These are phyloP conservation scores for Vanilla planifolia DNA, from an alignment of 106 monocot genomes.

Conservation along the genomic window DNA sequence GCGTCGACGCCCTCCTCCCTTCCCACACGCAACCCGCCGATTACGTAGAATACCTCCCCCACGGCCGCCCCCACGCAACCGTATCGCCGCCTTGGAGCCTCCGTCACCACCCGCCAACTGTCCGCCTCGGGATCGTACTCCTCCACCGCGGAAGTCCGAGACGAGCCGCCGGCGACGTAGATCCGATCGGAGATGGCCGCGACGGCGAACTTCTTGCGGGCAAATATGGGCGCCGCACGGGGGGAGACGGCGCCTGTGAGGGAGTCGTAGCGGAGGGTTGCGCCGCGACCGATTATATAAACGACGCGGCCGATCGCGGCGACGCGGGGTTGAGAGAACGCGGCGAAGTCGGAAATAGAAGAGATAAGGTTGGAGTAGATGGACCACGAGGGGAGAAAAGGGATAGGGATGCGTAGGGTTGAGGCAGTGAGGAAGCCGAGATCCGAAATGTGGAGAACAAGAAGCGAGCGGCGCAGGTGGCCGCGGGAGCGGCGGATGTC, in stretches of 20 bases:
- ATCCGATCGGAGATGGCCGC: slow-evolving; percentile 33
- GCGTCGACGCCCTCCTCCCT: slow-evolving; percentile 7
- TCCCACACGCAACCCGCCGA: slow-evolving; percentile 33
- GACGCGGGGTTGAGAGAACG: slow-evolving; percentile 14
- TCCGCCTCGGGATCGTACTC: slow-evolving; percentile 48
- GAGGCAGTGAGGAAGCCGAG: slow-evolving; percentile 7
- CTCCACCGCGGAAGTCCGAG: slow-evolving; percentile 41
- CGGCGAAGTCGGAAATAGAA: slow-evolving; percentile 12
- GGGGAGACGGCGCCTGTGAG: slow-evolving; percentile 29
- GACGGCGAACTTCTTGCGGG: slow-evolving; percentile 50
- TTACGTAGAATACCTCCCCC: slow-evolving; percentile 39
- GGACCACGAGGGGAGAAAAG: not conserved
- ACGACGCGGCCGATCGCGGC: slow-evolving; percentile 31
- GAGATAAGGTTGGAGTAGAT: not conserved
- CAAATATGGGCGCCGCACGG: slow-evolving; percentile 26
- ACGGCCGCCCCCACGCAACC: slow-evolving; percentile 49
- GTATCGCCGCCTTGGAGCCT: slow-evolving; percentile 31
- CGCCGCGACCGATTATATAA: slow-evolving; percentile 37
- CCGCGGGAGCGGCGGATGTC: slow-evolving; percentile 36
- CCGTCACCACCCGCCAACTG: slow-evolving; percentile 35
- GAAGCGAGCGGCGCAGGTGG: slow-evolving; percentile 26
- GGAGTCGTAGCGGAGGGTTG: slow-evolving; percentile 35
- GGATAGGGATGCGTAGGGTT: slow-evolving; percentile 15
- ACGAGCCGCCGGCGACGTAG: slow-evolving; percentile 54
- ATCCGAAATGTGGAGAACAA: slow-evolving; percentile 25